These are phyloP conservation scores for Tricholoma bakamatsutake DNA, from an alignment of 768 basidiomycete genomes.

Conservation along the genomic window DNA sequence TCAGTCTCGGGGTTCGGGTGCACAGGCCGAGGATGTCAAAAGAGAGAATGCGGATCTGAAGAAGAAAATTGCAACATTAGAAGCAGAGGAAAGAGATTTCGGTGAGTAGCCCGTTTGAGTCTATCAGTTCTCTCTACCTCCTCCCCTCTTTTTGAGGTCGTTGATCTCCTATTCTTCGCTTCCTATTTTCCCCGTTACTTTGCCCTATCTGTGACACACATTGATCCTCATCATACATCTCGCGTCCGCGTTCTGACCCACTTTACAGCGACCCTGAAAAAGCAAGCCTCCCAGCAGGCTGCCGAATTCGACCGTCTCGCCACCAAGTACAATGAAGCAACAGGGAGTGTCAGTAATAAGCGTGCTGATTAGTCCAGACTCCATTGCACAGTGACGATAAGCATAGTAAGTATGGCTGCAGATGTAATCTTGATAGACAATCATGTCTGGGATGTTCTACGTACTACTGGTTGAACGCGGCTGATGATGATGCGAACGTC, in stretches of 20 bases:
- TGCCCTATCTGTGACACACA: too few species aligned
- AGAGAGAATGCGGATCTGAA: conserved; percentile 65
- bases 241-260: background rate
- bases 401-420: background rate
- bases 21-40: conserved; percentile 32
- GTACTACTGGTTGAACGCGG: background rate
- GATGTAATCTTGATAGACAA: background rate
- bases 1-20: conserved; percentile 13
- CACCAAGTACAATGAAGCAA: conserved; percentile 66
- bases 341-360: conserved; percentile 53
- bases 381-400: background rate
- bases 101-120: conserved; percentile 31
- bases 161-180: background rate
- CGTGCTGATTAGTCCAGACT: conserved; percentile 49
- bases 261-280: conserved; percentile 65
- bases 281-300: conserved; percentile 74
- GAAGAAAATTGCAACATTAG: conserved; percentile 52
- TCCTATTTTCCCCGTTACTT: too few species aligned
- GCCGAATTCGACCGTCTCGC: conserved; percentile 80
- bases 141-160: background rate
- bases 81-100: conserved; percentile 59
- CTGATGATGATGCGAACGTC: background rate
- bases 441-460: background rate
- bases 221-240: too few species aligned
- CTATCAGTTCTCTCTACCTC: background rate